Evolutionary conservation across 176 grass and related monocot genomes (phyloP), one percentile per base, ranked within the genome.

Genomic region (Zizania latifolia): DNA sequence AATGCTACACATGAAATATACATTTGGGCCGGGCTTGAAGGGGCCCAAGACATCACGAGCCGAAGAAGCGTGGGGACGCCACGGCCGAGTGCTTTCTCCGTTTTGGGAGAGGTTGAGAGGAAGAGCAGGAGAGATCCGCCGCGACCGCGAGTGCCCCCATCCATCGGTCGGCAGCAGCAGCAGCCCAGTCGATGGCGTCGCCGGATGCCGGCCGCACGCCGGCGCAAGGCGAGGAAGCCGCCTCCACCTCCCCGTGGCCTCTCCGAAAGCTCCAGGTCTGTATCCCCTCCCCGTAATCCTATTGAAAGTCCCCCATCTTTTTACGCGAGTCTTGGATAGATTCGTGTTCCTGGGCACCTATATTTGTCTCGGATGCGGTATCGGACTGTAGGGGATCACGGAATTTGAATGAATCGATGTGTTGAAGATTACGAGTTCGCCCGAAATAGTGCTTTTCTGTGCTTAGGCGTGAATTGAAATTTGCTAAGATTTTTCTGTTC

Each of bases 231-330:
- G 80, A 38, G 40, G 86, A 88, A 69, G 43, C 10, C 28, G 27
- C 45, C 31, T 37, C 72, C 37, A 5, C 73, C 30, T 86, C 86
- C 74, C 82, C 80, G 13, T 92, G 89, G 92, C 76, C 86, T 48
- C 83, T 92, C 71, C 82, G 71, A 34, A 91, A 89, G 77, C 84
- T 96, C 71, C 86, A 92, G 89, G 89, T 96, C 71, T 61, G 26
- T 32, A n/a, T 21, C 31, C 54, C 43, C 5, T 39, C 56, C 59
- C 30, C 31, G 2, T 68, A 68, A 51, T 41, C 77, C 56, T 58
- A 55, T 54, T 33, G 28, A 53, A n/a, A n/a, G n/a, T n/a, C n/a
- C n/a, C n/a, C n/a, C n/a, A n/a, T n/a, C n/a, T n/a, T n/a, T n/a
- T n/a, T n/a, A n/a, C n/a, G n/a, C n/a, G n/a, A n/a, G n/a, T n/a